A percentile compares a stretch with the other conserved stretches of the same genome.
Conservation (phyloP, 495 filamentous ascomycete genomes). For the Sabuloglossum arenarium region DNA sequence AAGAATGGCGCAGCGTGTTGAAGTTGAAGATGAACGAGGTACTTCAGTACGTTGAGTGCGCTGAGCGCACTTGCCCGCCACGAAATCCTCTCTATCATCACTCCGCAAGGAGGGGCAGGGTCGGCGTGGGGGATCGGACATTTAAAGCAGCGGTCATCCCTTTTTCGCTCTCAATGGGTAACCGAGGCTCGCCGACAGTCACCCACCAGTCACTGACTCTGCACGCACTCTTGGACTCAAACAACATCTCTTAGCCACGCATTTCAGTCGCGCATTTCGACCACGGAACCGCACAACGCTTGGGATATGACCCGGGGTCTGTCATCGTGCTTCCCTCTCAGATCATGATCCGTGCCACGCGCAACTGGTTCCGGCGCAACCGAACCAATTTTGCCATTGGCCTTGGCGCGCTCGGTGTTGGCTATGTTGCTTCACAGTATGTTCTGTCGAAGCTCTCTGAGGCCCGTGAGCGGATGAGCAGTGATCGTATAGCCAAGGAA, state of each 20-base stretch:
- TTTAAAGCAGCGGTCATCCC: background rate
- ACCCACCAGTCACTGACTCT: background rate
- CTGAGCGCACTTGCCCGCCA: no score
- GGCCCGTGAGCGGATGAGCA: constrained; percentile 83
- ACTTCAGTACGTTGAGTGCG: no score
- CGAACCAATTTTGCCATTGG: constrained; percentile 74
- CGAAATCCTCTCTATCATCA: no score
- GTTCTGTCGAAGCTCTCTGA: constrained; percentile 75
- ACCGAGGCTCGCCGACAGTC: background rate
- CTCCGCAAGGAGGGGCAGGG: background rate
- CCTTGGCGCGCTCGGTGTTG: constrained; percentile 65
- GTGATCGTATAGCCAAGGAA: constrained; percentile 83
- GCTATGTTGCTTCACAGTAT: constrained; percentile 87
- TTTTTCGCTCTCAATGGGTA: background rate
- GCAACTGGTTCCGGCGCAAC: constrained; percentile 81
- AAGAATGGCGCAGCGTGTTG: no score
- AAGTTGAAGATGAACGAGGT: no score
- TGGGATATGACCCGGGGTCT: background rate
- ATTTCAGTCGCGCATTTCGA: no score
- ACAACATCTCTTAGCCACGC: no score
- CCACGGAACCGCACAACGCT: background rate
- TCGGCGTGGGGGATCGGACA: background rate
- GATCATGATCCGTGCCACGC: constrained; percentile 62
- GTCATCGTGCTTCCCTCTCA: background rate
- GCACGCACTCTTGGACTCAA: no score